Base-by-base conservation (phyloP, 2,329 filamentous ascomycete genomes). In the Pestalotiopsis sp. region DNA sequence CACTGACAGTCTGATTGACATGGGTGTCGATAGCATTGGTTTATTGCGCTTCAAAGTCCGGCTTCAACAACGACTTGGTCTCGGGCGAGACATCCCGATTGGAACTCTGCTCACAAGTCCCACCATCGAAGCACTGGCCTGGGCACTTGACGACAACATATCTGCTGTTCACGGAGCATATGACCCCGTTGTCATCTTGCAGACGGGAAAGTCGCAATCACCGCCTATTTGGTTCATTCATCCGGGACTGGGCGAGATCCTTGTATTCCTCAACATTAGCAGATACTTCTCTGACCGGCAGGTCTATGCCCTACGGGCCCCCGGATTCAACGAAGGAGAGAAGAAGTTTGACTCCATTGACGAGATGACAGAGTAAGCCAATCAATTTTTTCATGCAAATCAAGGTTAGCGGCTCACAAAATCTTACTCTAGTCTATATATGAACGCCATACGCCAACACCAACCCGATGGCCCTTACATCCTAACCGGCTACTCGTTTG, bases 401-500 rank as follows among this genome's bases (percentile, higher is more conserved):
- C 20, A 11, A 20, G 17, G 25, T 3, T 3, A 31, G 25, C 3
- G 1, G 36, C 27, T 57, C 13, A 25, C 20, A 17, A 20, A 41
- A 3, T 45, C 71, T 81, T 3, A 60, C 63, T 3, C 77, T 73
- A 66, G 64, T 38, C 20, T 61, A 0, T 86, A 86, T 70, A 72
- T 78, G 64, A 25, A 64, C 0, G 76, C 78, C 0, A 82, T 86
- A 63, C 78, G 79, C 36, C 25, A 67, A 1, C 68, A 69, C 1
- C 84, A 86, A 62, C 82, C 83, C 0, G 9, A 75, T 1, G 83
- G 84, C 1, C 84, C 84, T 0, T 86, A 86, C 68, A 80, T 81
- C 2, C 71, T 86, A 5, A 79, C 80, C 0, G 84, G 84, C 3
- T 85, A 85, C 71, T 82, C 78, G 2, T 85, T 81, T 69, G 83